Base-by-base conservation (phyloP, 768 basidiomycete genomes). In the Mycena albidolilacea region DNA sequence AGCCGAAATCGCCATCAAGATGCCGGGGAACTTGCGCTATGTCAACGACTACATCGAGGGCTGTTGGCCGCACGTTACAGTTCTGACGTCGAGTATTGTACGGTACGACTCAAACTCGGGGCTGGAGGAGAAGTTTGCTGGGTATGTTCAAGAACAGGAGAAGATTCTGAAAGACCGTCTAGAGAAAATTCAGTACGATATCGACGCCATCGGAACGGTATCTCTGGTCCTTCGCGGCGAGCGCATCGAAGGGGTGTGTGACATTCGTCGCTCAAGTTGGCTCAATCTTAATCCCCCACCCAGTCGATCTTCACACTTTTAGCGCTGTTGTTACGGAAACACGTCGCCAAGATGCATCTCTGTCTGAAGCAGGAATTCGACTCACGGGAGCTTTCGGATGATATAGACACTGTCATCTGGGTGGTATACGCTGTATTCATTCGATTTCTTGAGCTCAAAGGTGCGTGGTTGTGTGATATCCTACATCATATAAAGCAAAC, bases 11-110 rank as follows among this genome's bases (percentile, higher is more conserved):
- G 59, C 50, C 0, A 30, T 67, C 35, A n/a, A 54, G 23, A 72
- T 72, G 70, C 60, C 65, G 0, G 64, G 65, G 75, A 81, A 72
- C 52, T 62, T 76, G 70, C 64, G 80, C 77, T 50, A 62, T 8
- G 50, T 72, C 3, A 67, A 62, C 35, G 60, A 55, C 3, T 72
- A 72, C 52, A 54, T 72, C 19, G 70, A 72, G 3, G 65, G 65
- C 15, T 23, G 19, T 11, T 72, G 70, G 70, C 17, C 37, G n/a
- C 21, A 67, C 37, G 64, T 67, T 14, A 62, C 60, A 14, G 59
- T 65, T 1, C 54, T 67, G 17, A 67, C 65, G 14, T 67, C 65
- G 14, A 17, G n/a, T 3, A 58, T 55, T 12, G 54, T 58, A 55
- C 65, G 65, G 1, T 57, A 67, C 30, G 30, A 52, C 3, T 19